These are phyloP conservation scores for Metschnikowia borealis DNA, from an alignment of 805 yeast genomes.

Conservation along the genomic window DNA sequence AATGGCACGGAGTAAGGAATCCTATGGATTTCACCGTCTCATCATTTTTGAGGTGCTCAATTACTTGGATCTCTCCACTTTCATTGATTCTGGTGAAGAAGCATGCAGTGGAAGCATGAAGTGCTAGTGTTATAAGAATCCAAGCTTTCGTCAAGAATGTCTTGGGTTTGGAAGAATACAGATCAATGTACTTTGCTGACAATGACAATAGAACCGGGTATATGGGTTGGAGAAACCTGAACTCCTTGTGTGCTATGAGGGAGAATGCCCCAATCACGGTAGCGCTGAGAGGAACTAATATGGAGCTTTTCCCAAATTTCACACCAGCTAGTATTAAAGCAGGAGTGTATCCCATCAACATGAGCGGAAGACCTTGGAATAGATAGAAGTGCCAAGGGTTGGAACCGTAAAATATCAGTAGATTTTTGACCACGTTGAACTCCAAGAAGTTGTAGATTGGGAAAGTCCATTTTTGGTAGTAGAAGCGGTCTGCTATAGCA, in stretches of 20 bases:
- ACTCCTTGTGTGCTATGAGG: slow-evolving; percentile 77
- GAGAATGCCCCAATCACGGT: slow-evolving; percentile 58
- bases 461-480: slow-evolving; percentile 52
- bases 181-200: slow-evolving; percentile 30
- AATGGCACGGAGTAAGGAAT: slow-evolving; percentile 92
- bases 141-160: neutral
- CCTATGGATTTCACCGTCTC: slow-evolving; percentile 55
- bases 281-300: slow-evolving; percentile 25
- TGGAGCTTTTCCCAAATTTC: slow-evolving; percentile 11
- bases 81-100: slow-evolving; percentile 73
- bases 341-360: slow-evolving; percentile 66
- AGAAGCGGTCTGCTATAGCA: slow-evolving; percentile 45
- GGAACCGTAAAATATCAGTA: slow-evolving; percentile 79
- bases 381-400: slow-evolving; percentile 85
- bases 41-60: slow-evolving; percentile 45
- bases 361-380: slow-evolving; percentile 75
- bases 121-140: slow-evolving; percentile 15
- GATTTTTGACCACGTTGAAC: slow-evolving; percentile 70
- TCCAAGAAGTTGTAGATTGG: slow-evolving; percentile 69
- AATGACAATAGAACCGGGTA: slow-evolving; percentile 66
- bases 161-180: neutral
- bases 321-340: slow-evolving; percentile 35
- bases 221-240: slow-evolving; percentile 81
- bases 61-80: slow-evolving; percentile 75
- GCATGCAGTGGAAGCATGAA: slow-evolving; percentile 41